A percentile compares a stretch with the other conserved stretches of the same genome.
Evolutionary conservation across 1,284 basidiomycete species (phyloP).

Genomic region (Ceratobasidium sp.): DNA sequence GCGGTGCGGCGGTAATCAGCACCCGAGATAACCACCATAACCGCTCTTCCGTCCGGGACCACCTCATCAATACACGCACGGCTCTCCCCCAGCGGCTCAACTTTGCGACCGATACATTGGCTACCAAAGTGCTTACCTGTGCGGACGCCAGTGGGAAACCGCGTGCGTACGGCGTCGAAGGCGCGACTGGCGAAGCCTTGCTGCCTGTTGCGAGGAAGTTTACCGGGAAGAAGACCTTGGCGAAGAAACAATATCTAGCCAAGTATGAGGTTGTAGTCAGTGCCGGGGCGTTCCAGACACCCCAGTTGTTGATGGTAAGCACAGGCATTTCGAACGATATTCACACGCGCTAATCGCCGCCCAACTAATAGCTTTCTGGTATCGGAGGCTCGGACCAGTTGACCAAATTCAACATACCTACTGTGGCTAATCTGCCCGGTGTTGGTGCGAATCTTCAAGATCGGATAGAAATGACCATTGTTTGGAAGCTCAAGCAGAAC

Average conservation of each 20-base stretch:
- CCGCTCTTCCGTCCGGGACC: conserved; percentile 31
- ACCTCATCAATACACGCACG: conserved; percentile 23
- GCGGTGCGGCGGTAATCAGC: conserved; percentile 19
- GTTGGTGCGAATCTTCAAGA: conserved; percentile 30
- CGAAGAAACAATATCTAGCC: conserved; percentile 20
- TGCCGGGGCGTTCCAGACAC: conserved; percentile 29
- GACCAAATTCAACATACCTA: conserved; percentile 25
- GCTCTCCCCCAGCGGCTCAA: conserved; percentile 1
- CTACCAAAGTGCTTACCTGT: conserved; percentile 31
- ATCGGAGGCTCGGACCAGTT: conserved; percentile 22
- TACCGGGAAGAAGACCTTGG: conserved; percentile 12
- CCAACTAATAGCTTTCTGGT: conserved; percentile 15
- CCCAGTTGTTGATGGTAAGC: conserved; percentile 24
- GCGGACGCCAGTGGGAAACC: conserved; percentile 8
- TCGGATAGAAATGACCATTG: conserved; percentile 30
- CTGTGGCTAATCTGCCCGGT: conserved; percentile 20
- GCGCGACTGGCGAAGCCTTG: conserved; percentile 10
- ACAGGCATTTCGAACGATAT: not conserved
- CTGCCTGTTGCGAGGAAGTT: conserved; percentile 24
- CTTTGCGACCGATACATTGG: conserved; percentile 30
- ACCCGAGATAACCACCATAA: conserved; percentile 22
- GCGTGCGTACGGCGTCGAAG: conserved; percentile 28
- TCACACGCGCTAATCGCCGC: not conserved
- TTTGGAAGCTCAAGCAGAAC: conserved; percentile 32
- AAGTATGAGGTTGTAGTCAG: conserved; percentile 32